These are phyloP conservation scores for Ilyonectria destructans DNA, from an alignment of 2,329 filamentous ascomycete genomes.

Conservation along the genomic window DNA sequence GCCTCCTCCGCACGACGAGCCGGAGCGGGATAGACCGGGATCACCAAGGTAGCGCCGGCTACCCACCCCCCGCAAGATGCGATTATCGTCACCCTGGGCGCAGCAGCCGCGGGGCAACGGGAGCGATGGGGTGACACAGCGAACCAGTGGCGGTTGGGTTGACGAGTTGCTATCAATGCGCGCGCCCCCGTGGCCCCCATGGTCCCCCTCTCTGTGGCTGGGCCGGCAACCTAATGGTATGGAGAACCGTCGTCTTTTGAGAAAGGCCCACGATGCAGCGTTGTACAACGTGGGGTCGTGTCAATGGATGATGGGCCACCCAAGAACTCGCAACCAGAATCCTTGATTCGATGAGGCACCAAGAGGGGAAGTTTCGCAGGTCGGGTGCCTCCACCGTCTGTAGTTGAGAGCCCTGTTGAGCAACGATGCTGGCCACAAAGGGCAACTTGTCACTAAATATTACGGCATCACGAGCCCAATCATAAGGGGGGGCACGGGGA, in stretches of 20 bases:
- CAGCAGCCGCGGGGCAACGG: conserved; percentile 47
- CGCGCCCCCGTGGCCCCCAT: conserved; percentile 36
- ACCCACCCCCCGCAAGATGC: conserved; percentile 44
- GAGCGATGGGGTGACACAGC: conserved; percentile 36
- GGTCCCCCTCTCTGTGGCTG: conserved; percentile 35
- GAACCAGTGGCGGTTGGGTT: conserved; percentile 42
- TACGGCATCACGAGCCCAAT: conserved; percentile 46
- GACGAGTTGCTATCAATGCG: conserved; percentile 39
- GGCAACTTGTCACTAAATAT: conserved; percentile 38
- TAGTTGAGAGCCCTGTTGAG: conserved; percentile 37
- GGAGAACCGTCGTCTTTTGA: conserved; percentile 39
- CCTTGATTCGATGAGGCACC: conserved; percentile 40
- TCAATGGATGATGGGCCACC: conserved; percentile 48
- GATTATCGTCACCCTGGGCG: conserved; percentile 43
- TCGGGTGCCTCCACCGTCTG: conserved; percentile 37
- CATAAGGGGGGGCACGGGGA: conserved; percentile 39
- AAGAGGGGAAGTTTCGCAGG: conserved; percentile 39
- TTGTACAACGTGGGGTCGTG: conserved; percentile 50
- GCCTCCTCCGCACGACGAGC: conserved; percentile 38
- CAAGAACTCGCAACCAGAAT: conserved; percentile 33
- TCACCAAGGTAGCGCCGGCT: conserved; percentile 40
- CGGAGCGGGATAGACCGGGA: conserved; percentile 50
- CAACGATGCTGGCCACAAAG: conserved; percentile 38
- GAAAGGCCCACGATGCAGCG: conserved; percentile 45
- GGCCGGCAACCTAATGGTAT: conserved; percentile 33